These are phyloP conservation scores for Patellifolia procumbens DNA, from an alignment of 179 eudicot species.

Conservation along the genomic window DNA sequence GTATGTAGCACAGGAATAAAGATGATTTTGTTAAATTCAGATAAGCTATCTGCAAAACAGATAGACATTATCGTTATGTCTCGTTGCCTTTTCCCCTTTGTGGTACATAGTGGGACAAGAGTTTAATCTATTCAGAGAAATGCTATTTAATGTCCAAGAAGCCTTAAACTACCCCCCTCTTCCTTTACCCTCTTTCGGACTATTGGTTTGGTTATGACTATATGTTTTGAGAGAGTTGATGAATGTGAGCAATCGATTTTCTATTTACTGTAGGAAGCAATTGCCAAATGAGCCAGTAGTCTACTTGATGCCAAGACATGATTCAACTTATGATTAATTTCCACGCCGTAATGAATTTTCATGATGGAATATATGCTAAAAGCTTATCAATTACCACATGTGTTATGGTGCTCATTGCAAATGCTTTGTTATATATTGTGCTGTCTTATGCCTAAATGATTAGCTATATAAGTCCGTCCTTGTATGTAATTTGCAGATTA, in stretches of 20 bases:
- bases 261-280: background rate
- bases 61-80: background rate
- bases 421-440: background rate
- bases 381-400: background rate
- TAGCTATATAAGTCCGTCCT: background rate
- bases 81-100: background rate
- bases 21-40: background rate
- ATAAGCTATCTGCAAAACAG: background rate
- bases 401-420: background rate
- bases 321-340: background rate
- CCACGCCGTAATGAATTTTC: background rate
- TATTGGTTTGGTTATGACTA: background rate
- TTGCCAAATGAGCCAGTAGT: background rate
- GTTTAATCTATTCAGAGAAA: background rate
- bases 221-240: background rate
- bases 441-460: background rate
- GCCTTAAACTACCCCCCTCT: background rate
- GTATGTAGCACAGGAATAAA: background rate
- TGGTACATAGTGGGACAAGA: background rate
- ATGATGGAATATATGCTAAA: background rate
- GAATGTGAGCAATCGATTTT: background rate
- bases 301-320: background rate
- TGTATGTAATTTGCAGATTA: constrained; percentile 51
- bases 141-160: background rate
- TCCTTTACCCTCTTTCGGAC: too few species aligned